A percentile compares a stretch with the other conserved stretches of the same genome.
These are phyloP conservation scores for Corchorus olitorius DNA, from an alignment of 345 rosid genomes.

Conservation along the genomic window DNA sequence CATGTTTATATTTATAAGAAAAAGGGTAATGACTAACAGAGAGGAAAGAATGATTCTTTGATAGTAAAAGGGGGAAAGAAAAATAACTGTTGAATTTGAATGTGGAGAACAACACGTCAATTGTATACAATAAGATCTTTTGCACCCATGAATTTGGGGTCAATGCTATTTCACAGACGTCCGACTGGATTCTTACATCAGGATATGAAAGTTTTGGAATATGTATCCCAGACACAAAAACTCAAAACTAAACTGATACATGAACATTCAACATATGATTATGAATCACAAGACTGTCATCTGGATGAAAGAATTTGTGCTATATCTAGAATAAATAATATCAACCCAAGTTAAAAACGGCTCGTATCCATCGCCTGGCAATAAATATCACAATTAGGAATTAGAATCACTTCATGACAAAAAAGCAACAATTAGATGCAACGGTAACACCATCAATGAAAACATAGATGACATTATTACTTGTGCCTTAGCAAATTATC, in stretches of 20 bases:
- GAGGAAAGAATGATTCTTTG: too few species aligned
- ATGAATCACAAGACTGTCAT: constrained; percentile 2
- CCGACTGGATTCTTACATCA: background rate
- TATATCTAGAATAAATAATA: background rate
- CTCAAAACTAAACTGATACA: background rate
- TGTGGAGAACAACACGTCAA: too few species aligned
- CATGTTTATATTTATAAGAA: too few species aligned
- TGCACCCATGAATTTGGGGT: too few species aligned
- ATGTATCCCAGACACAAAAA: background rate
- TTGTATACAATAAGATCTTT: too few species aligned
- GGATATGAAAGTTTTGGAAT: background rate
- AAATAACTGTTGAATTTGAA: too few species aligned
- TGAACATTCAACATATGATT: background rate
- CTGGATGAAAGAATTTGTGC: background rate
- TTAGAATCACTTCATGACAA: background rate
- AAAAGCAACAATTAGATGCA: background rate
- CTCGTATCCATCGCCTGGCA: constrained; percentile 40
- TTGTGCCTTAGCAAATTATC: background rate
- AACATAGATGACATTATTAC: background rate
- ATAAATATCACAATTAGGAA: background rate
- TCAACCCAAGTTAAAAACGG: constrained; percentile 24
- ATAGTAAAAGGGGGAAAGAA: too few species aligned
- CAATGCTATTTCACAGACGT: background rate
- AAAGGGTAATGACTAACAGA: too few species aligned
- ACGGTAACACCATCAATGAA: background rate